These are phyloP conservation scores for Gnetum montanum DNA, from an alignment of 75 land plant genomes.

Conservation along the genomic window DNA sequence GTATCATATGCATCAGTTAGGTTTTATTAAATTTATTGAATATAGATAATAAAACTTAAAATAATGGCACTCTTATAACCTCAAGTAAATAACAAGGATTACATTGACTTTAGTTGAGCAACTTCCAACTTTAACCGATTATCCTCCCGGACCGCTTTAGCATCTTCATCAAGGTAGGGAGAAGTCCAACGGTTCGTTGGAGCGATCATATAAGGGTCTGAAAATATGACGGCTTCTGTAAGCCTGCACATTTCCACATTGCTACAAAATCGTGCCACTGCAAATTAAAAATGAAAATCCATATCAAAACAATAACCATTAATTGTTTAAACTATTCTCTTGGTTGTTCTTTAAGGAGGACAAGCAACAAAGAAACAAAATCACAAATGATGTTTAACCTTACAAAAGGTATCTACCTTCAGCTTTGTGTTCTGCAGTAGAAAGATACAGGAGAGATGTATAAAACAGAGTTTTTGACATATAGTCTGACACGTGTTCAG, in stretches of 20 bases:
- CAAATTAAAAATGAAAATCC: too few relatives aligned
- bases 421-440: constrained; percentile 67
- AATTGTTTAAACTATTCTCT: neutral
- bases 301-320: too few relatives aligned
- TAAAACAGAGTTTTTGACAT: constrained; percentile 81
- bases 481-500: constrained; percentile 88
- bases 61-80: neutral
- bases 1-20: constrained; percentile 3
- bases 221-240: constrained; percentile 89
- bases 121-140: constrained; percentile 71
- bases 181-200: constrained; percentile 77
- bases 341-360: neutral
- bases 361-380: neutral
- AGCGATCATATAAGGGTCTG: constrained; percentile 87
- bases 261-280: constrained; percentile 91
- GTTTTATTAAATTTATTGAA: neutral
- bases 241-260: constrained; percentile 90
- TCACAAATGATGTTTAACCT: neutral
- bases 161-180: constrained; percentile 88
- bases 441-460: constrained; percentile 66
- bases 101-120: constrained; percentile 83
- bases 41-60: neutral
- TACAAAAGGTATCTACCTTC: constrained; percentile 61
- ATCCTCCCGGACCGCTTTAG: constrained; percentile 69
- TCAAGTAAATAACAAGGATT: constrained; percentile 4